Percentiles rank a stretch among this genome's conserved stretches.
Evolutionary conservation across 2,329 filamentous ascomycete genomes (phyloP).

Genomic region (Arthrobotrys megalospora): DNA sequence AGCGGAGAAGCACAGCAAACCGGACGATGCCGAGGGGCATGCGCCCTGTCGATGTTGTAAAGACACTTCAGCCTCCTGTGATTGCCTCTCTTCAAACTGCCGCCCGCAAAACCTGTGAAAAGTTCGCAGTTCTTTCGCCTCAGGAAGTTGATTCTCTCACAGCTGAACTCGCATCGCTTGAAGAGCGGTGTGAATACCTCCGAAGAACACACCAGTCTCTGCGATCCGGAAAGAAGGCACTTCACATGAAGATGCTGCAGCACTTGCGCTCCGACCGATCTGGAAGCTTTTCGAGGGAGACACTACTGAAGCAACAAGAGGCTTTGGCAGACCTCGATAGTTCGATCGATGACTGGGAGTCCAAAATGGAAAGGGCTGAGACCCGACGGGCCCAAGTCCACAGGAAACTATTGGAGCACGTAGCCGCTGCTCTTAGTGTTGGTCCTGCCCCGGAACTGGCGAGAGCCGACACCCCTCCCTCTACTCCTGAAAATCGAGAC

Average conservation of each 20-base stretch:
- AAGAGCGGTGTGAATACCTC: conserved; percentile 85
- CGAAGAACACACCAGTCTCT: conserved; percentile 82
- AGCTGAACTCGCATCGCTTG: conserved; percentile 79
- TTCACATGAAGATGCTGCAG: conserved; percentile 82
- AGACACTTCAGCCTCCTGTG: conserved; percentile 71
- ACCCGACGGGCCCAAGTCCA: conserved; percentile 81
- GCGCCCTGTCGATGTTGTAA: conserved; percentile 72
- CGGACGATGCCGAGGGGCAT: conserved; percentile 75
- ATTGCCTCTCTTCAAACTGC: conserved; percentile 73
- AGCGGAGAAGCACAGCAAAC: conserved; percentile 60
- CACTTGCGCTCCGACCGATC: conserved; percentile 80
- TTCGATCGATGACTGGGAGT: conserved; percentile 85
- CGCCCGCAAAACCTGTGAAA: conserved; percentile 75
- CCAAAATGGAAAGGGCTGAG: conserved; percentile 82
- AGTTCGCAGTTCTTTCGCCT: conserved; percentile 76
- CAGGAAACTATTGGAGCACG: conserved; percentile 85
- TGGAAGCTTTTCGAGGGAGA: conserved; percentile 80
- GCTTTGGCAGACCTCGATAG: conserved; percentile 81
- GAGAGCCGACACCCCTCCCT: conserved; percentile 69
- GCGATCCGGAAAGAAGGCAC: conserved; percentile 80
- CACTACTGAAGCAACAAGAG: conserved; percentile 84
- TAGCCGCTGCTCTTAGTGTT: conserved; percentile 79
- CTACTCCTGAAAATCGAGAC: conserved; percentile 72
- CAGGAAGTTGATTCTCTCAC: conserved; percentile 78
- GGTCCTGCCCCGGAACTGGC: conserved; percentile 29